phyloP scores from a whole-genome alignment of 495 filamentous ascomycete genomes.

The Pseudoneurospora amorphoporcata region DNA sequence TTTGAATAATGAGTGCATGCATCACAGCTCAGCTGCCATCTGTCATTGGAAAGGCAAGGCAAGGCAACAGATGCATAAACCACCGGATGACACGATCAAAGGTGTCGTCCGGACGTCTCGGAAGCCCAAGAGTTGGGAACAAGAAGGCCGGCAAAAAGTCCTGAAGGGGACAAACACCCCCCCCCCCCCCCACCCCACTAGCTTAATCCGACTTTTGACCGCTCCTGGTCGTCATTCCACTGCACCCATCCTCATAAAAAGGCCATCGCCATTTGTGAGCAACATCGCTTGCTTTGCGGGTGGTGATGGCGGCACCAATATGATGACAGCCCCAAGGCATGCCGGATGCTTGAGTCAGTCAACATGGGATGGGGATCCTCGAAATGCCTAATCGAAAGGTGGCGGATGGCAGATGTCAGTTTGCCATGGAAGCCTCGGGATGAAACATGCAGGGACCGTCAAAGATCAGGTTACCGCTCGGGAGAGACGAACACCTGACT shows the following conservation, averaged over 20 bases:
- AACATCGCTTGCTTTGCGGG: neutral
- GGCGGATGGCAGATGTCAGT: neutral
- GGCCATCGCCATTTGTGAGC: neutral
- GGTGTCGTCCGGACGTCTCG: neutral
- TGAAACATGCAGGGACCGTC: neutral
- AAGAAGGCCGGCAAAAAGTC: neutral
- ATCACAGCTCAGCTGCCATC: neutral
- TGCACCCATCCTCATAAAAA: neutral
- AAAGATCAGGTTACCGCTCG: neutral
- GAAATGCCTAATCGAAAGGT: neutral
- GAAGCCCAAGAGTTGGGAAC: neutral
- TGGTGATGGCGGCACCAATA: neutral
- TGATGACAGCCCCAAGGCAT: neutral
- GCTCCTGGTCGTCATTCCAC: neutral
- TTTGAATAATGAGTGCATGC: neutral
- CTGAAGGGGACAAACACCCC: neutral
- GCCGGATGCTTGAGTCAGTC: neutral
- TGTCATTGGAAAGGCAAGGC: neutral
- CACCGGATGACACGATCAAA: neutral
- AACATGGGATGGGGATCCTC: neutral
- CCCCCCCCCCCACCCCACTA: too few relatives aligned
- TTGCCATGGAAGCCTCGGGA: neutral
- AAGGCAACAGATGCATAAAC: neutral
- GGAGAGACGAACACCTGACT: neutral
- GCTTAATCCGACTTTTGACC: neutral